Base-by-base conservation (phyloP, 352 stramenopile genomes). In the Hyaloperonospora brassicae region DNA sequence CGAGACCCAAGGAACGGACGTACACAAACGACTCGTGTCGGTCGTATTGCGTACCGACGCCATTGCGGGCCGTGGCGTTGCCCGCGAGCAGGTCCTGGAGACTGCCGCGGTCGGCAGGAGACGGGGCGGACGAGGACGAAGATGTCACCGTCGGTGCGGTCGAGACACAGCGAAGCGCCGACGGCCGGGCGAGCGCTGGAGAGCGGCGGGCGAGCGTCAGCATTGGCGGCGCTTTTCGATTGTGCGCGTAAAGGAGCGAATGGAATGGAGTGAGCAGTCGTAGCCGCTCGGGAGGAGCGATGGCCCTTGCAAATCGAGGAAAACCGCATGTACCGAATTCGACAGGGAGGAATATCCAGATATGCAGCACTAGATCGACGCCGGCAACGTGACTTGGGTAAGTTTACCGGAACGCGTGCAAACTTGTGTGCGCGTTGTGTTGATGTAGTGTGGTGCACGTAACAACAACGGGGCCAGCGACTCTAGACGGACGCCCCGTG, bases 41-140 rank as follows among this genome's bases (percentile, higher is more conserved):
- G 17, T 17, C 17, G 17, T 17, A 17, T 17, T 17, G 17, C 82
- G 52, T 77, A 90, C 82, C 83, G 42, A 87, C 78, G 66, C 78
- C 79, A 57, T 90, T 87, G 39, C 80, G 79, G 7, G 83, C 80
- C 12, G 76, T 79, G 43, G 68, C 68, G 49, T 89, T 87, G 52
- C 78, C 76, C 0, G 52, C 64, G 34, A 93, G 48, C 34, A 93
- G 70, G 24, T 93, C 80, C 64, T 73, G 73, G 49, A 93, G 70
- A 62, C 73, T 86, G 56, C 75, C 78, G 42, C 76, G 78, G 51
- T 89, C 65, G 21, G 72, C 59, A 22, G 68, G 54, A 22, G 62
- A 22, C 21, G 62, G 43, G 22, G 70, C 49, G 23, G 61, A 62
- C 21, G 62, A 46, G 22, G 70, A 52, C 23, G 61, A 62, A 7